Percentiles rank a stretch among this genome's conserved stretches.
Conservation (phyloP, 371 early-diverging fungal species). For the Apophysomyces trapeziformis region DNA sequence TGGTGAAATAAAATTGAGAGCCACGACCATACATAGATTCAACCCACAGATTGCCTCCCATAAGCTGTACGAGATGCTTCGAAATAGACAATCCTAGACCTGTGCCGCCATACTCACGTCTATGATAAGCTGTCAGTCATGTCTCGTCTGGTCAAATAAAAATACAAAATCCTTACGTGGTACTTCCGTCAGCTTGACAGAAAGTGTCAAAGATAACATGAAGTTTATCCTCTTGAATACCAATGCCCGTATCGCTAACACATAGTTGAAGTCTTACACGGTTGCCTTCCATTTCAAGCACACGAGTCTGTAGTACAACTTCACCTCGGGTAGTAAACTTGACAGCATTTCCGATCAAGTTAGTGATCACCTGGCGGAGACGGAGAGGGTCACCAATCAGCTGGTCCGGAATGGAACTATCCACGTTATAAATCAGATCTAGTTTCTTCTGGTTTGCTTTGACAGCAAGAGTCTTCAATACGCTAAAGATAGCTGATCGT, state of each 20-base stretch:
- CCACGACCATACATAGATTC: constrained; percentile 70
- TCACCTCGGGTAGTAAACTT: constrained; percentile 82
- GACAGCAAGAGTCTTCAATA: constrained; percentile 69
- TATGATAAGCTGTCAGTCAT: not conserved
- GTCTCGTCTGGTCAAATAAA: not conserved
- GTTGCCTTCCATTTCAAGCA: constrained; percentile 37
- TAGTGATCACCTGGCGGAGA: constrained; percentile 79
- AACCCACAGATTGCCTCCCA: constrained; percentile 73
- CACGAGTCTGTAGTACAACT: constrained; percentile 56
- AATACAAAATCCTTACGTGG: constrained; percentile 53
- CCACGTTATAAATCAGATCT: constrained; percentile 64
- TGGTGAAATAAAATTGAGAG: constrained; percentile 74
- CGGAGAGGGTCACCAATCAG: constrained; percentile 80
- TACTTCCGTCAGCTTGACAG: constrained; percentile 81
- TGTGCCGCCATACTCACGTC: constrained; percentile 64
- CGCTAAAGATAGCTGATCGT: constrained; percentile 68
- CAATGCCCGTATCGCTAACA: constrained; percentile 86
- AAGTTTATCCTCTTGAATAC: constrained; percentile 78
- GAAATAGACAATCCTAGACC: constrained; percentile 66
- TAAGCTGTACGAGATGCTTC: constrained; percentile 55
- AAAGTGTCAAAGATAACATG: constrained; percentile 82
- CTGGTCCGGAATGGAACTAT: constrained; percentile 69
- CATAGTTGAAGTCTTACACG: constrained; percentile 61
- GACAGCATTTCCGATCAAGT: constrained; percentile 87
- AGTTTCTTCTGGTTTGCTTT: constrained; percentile 74